Base-by-base conservation (phyloP, 2,329 filamentous ascomycete genomes). In the Trichoderma gracile region DNA sequence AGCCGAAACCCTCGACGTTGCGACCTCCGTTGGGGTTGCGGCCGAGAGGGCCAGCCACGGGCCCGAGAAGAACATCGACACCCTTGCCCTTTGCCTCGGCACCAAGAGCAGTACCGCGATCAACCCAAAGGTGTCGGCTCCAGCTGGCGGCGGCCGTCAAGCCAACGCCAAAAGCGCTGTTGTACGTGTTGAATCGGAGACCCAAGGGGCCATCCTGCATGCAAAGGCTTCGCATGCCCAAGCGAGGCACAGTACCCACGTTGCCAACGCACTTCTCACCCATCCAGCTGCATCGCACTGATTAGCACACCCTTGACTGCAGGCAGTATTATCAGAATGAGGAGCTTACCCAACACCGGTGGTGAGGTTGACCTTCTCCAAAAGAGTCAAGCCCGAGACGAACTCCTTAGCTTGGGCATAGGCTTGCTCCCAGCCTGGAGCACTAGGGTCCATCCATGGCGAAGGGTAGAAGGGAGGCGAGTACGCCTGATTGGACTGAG, bases 311-410 rank as follows among this genome's bases (percentile, higher is more conserved):
- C n/a, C 23, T 23, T 3, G 25, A 17, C 12, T 21, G 14, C 21
- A 49, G 49, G n/a, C n/a, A n/a, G n/a, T n/a, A 10, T 3, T 21
- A 30, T 30, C 17, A 23, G 14, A 21, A 47, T 5, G 10, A 33
- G 27, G 19, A n/a, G 78, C 87, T 76, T 78, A 94, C 85, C 93
- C 93, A 68, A 90, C 86, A 75, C 94, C 94, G 0, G 93, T 97
- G 3, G 94, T 98, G 68, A 99, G 76, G 76, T 98, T 98, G 77
- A 98, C 92, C 80, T 97, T 97, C 76, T 97, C 93, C 12, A 87
- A 74, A 42, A 97, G 82, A 0, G 92, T 96, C 77, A 97, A 78
- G 74, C 93, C 87, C 10, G 89, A 89, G 52, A 97, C 92, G 71
- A 97, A 94, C 3, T 82, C 85, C 69, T 85, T 86, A 1, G 93